Evolutionary conservation across 306 rosid genomes (phyloP).

Genomic region (Cicer cuneatum): DNA sequence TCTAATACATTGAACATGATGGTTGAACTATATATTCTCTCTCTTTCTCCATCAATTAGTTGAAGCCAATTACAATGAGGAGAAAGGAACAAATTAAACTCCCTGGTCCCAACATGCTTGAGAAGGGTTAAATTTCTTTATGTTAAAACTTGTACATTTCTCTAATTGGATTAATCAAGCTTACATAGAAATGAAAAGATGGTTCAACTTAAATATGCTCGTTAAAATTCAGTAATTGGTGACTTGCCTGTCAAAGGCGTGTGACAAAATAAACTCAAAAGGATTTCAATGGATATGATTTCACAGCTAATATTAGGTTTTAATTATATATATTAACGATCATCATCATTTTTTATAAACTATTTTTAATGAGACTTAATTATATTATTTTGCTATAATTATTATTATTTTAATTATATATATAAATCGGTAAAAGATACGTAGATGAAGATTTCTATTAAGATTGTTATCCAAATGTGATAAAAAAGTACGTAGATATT

Average conservation of each 20-base stretch:
- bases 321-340: not conserved
- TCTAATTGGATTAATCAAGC: constrained; percentile 50
- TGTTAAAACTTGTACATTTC: constrained; percentile 28
- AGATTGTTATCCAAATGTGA: no score
- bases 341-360: no score
- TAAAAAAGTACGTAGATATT: no score
- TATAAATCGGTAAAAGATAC: no score
- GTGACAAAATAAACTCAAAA: not conserved
- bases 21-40: constrained; percentile 6
- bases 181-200: constrained; percentile 56
- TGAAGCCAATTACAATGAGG: constrained; percentile 44
- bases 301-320: constrained; percentile 33
- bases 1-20: constrained; percentile 36
- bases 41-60: constrained; percentile 41
- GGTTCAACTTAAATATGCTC: constrained; percentile 45
- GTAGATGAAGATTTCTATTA: no score
- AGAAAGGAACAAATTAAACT: constrained; percentile 32
- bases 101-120: constrained; percentile 49
- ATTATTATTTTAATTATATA: no score
- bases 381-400: no score
- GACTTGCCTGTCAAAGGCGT: constrained; percentile 47
- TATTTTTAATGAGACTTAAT: no score
- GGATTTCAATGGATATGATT: constrained; percentile 1
- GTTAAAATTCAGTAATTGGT: constrained; percentile 36
- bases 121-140: constrained; percentile 28